Base-by-base conservation (phyloP, 148 eudicot genomes). In the Diospyros kaki region DNA sequence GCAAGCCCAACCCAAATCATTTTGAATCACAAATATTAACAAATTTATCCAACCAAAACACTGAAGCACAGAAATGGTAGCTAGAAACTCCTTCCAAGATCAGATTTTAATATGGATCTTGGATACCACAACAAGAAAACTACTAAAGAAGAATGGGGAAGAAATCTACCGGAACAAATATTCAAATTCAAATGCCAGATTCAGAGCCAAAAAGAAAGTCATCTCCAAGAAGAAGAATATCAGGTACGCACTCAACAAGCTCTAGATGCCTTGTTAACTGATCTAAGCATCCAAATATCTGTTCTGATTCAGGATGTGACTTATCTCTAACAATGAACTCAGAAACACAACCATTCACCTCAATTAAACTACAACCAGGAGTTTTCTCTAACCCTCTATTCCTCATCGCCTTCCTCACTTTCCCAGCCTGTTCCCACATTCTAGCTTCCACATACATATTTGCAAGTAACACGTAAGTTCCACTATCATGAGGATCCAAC, bases 401-500 rank as follows among this genome's bases (percentile, higher is more conserved):
- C n/a, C n/a, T n/a, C n/a, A n/a, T n/a, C n/a, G n/a, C n/a, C n/a
- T n/a, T n/a, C n/a, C n/a, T n/a, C n/a, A n/a, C n/a, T n/a, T n/a
- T n/a, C n/a, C n/a, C n/a, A n/a, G n/a, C n/a, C n/a, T n/a, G n/a
- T n/a, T n/a, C n/a, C n/a, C n/a, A n/a, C n/a, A n/a, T n/a, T 72
- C 64, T 81, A 39, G 90, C 87, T 76, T 87, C 85, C 78, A 79
- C 83, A 68, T 89, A 89, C 89, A 87, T 83, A 82, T 81, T 89
- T 44, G 90, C 84, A 4, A 87, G 76, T 78, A 87, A 76, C 41
- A 89, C 86, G 71, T 87, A 87, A 65, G 71, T 84, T 38, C 90
- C 90, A 77, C 90, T 73, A 65, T 87, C 93, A 74, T 76, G 76
- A 71, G 90, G 88, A 75, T 89, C 93, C 82, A 87, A 72, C 79